These are phyloP conservation scores for Naematelia encephala DNA, from an alignment of 768 basidiomycete species.

Conservation along the genomic window DNA sequence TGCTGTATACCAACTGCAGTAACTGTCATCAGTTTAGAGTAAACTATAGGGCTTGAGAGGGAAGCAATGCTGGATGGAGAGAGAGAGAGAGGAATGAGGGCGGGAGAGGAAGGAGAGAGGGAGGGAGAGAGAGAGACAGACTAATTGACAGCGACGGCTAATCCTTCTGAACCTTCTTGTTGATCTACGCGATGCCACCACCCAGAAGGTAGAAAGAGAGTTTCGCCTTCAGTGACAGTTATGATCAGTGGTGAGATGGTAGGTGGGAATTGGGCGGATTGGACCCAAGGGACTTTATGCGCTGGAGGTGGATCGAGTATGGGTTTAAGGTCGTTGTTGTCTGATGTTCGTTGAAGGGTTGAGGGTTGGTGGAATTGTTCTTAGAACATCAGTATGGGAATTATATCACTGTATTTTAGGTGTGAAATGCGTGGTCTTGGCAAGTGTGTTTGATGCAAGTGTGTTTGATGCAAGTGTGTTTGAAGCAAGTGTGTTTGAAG, in stretches of 20 bases:
- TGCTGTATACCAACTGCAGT: constrained; percentile 38
- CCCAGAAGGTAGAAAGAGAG: constrained; percentile 81
- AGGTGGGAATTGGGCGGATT: constrained; percentile 46
- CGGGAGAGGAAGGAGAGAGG: neutral
- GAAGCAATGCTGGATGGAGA: neutral
- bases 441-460: too few species aligned
- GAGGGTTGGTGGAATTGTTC: constrained; percentile 30
- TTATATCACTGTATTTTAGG: too few species aligned
- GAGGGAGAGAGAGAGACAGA: constrained; percentile 21
- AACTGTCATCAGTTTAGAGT: neutral
- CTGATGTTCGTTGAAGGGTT: constrained; percentile 19
- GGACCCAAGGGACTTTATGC: constrained; percentile 70
- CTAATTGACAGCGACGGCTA: constrained; percentile 50
- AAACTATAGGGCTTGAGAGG: neutral
- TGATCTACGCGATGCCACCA: constrained; percentile 95
- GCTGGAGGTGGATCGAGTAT: constrained; percentile 15
- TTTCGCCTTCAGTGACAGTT: constrained; percentile 67
- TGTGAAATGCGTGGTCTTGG: too few species aligned
- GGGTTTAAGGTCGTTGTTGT: constrained; percentile 6
- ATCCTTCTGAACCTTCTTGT: constrained; percentile 27
- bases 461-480: too few species aligned
- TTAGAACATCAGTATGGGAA: constrained; percentile 9
- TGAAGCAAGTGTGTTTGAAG: too few species aligned
- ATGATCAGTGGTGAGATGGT: constrained; percentile 66
- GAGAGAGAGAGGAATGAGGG: neutral